These are phyloP conservation scores for Cutaneotrichosporon sp. DNA, from an alignment of 1,284 basidiomycete species.

Conservation along the genomic window DNA sequence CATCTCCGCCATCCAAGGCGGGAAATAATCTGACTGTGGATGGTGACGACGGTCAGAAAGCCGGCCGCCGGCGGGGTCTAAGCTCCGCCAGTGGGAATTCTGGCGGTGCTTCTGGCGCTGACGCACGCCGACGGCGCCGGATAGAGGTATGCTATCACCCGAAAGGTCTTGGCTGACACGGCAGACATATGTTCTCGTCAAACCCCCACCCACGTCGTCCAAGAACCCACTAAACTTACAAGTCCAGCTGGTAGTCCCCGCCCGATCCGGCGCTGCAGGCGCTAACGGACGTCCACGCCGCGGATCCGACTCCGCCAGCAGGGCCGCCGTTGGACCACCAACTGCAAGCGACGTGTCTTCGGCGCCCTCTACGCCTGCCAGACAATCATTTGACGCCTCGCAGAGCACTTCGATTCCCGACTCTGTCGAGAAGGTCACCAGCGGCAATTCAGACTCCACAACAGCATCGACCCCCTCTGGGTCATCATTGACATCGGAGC, in stretches of 20 bases:
- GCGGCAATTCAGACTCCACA: neutral
- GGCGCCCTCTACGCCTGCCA: slow-evolving; percentile 7
- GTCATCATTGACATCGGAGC: neutral
- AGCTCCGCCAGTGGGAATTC: slow-evolving; percentile 4
- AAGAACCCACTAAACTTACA: slow-evolving; percentile 89
- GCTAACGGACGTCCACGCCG: neutral
- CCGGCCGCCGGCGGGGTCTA: slow-evolving; percentile 5
- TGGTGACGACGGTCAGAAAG: neutral
- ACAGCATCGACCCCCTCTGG: neutral
- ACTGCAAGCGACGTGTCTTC: no score
- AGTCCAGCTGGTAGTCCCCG: slow-evolving; percentile 80
- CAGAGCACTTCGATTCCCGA: neutral
- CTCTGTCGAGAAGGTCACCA: neutral
- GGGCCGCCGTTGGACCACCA: neutral
- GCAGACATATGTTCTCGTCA: slow-evolving; percentile 61
- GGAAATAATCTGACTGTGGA: neutral
- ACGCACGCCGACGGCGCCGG: slow-evolving; percentile 1
- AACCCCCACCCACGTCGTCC: slow-evolving; percentile 59
- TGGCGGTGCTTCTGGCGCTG: neutral
- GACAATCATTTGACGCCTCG: slow-evolving; percentile 11
- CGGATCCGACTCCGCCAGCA: slow-evolving; percentile 3
- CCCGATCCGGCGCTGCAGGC: slow-evolving; percentile 9
- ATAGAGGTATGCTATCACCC: slow-evolving; percentile 6
- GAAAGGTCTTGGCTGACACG: slow-evolving; percentile 4
- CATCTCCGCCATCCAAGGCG: neutral